Percentiles rank a stretch among this genome's conserved stretches.
phyloP scores from a whole-genome alignment of 495 filamentous ascomycete species.

The Talaromyces ruber region DNA sequence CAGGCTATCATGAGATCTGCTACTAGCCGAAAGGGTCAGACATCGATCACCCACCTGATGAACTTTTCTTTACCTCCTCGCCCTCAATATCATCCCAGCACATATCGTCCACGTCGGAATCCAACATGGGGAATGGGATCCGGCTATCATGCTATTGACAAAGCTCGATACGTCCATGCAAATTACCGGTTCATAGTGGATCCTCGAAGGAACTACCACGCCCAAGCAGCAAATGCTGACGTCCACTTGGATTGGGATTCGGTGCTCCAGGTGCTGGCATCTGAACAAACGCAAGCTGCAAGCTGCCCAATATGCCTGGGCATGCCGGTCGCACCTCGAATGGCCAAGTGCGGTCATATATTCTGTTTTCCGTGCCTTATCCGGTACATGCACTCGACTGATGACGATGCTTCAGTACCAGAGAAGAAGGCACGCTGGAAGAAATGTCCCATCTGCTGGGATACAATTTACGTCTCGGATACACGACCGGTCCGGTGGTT shows the following conservation, averaged over 20 bases:
- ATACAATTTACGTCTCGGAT: constrained; percentile 78
- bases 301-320: constrained; percentile 93
- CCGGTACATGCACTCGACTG: constrained; percentile 86
- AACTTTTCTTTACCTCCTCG: constrained; percentile 80
- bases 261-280: constrained; percentile 86
- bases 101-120: constrained; percentile 50
- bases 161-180: constrained; percentile 90
- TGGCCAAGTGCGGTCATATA: constrained; percentile 97
- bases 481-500: constrained; percentile 90
- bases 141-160: constrained; percentile 85
- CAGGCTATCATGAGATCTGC: constrained; percentile 75
- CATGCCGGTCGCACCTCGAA: constrained; percentile 83
- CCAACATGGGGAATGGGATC: constrained; percentile 82
- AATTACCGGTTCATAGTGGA: constrained; percentile 96
- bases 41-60: constrained; percentile 93
- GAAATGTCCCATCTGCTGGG: constrained; percentile 95
- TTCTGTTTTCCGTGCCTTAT: constrained; percentile 92
- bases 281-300: constrained; percentile 75
- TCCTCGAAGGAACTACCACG: constrained; percentile 67
- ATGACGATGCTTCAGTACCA: constrained; percentile 50
- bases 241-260: constrained; percentile 85
- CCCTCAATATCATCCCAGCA: constrained; percentile 52
- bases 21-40: constrained; percentile 82
- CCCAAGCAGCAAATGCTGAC: constrained; percentile 80
- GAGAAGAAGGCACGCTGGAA: constrained; percentile 77